Evolutionary conservation across 768 basidiomycete genomes (phyloP).

Genomic region (Tricholoma hemisulphureum): DNA sequence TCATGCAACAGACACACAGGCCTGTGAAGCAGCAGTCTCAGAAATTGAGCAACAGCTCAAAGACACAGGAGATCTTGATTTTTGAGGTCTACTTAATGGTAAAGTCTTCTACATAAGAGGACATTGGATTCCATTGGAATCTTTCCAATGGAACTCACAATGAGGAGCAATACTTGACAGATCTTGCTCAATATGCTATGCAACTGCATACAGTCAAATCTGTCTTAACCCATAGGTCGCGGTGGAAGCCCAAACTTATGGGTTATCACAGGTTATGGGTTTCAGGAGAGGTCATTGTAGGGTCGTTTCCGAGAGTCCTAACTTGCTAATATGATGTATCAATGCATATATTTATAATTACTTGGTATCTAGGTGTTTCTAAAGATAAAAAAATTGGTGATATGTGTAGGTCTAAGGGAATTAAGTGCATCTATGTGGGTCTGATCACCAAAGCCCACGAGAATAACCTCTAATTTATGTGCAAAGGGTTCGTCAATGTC

Average conservation of each 20-base stretch:
- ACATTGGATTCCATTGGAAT: too few relatives aligned
- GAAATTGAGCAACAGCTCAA: too few relatives aligned
- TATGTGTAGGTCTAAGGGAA: neutral
- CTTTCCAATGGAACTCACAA: too few relatives aligned
- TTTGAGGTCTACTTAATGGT: too few relatives aligned
- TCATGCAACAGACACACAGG: too few relatives aligned
- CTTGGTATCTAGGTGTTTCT: neutral
- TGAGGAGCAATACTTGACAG: too few relatives aligned
- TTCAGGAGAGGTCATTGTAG: neutral
- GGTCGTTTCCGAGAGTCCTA: neutral
- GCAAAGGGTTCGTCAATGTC: constrained; percentile 21
- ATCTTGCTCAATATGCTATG: too few relatives aligned
- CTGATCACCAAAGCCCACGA: constrained; percentile 21
- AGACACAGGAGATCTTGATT: too few relatives aligned
- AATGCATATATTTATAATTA: neutral
- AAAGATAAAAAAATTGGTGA: neutral
- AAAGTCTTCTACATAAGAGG: too few relatives aligned
- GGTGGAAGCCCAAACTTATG: neutral
- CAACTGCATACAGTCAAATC: neutral
- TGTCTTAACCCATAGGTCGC: neutral
- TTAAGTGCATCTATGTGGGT: constrained; percentile 12
- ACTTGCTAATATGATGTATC: neutral
- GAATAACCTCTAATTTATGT: constrained; percentile 19
- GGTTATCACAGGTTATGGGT: neutral
- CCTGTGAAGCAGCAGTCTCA: too few relatives aligned